These are phyloP conservation scores for Trichoderma sp. DNA, from an alignment of 2,329 filamentous ascomycete genomes.

Conservation along the genomic window DNA sequence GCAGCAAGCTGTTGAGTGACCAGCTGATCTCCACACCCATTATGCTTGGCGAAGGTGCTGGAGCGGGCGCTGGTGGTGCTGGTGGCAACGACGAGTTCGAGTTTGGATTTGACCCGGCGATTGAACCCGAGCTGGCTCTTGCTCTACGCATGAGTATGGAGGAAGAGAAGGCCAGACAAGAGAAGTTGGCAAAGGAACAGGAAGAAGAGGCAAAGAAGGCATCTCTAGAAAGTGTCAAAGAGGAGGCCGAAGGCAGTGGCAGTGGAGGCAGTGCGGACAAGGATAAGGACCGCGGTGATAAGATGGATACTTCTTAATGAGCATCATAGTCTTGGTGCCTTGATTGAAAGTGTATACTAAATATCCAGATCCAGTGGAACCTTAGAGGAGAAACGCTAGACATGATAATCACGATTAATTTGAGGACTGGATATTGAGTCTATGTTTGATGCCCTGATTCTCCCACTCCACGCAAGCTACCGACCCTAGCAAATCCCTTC, in stretches of 20 bases:
- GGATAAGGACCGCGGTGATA: conserved; percentile 56
- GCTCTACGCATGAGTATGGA: conserved; percentile 97
- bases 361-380: conserved; percentile 16
- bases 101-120: conserved; percentile 84
- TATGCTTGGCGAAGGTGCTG: conserved; percentile 74
- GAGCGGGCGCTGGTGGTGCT: conserved; percentile 53
- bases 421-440: conserved; percentile 7
- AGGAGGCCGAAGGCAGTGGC: conserved; percentile 64
- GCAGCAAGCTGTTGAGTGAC: conserved; percentile 88
- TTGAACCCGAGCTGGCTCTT: conserved; percentile 91
- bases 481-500: background rate
- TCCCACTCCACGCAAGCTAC: background rate
- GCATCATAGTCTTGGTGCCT: conserved; percentile 26
- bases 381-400: conserved; percentile 14
- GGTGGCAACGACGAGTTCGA: conserved; percentile 62
- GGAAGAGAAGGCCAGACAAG: conserved; percentile 91
- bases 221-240: conserved; percentile 76
- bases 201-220: conserved; percentile 71
- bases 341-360: conserved; percentile 39
- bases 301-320: conserved; percentile 79
- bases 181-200: conserved; percentile 76
- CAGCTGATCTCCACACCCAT: conserved; percentile 88
- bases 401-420: conserved; percentile 15
- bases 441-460: background rate
- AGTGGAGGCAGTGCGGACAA: conserved; percentile 42